These are phyloP conservation scores for Spergularia marina DNA, from an alignment of 148 eudicot genomes.

Conservation along the genomic window DNA sequence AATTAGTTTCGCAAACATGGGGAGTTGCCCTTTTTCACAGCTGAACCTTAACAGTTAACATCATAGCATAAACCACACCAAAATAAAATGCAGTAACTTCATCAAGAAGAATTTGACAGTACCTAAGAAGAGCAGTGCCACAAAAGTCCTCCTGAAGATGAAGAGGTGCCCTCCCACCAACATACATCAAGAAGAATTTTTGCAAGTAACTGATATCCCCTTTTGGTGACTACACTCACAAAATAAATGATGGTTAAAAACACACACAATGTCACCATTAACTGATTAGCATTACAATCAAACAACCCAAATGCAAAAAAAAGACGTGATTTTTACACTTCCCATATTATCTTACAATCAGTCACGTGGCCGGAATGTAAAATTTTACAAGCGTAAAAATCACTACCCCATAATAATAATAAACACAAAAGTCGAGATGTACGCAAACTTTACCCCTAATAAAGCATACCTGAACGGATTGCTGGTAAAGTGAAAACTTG, in stretches of 20 bases:
- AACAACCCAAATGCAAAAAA: too few relatives aligned
- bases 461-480: slow-evolving; percentile 75
- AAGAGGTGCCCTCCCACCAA: slow-evolving; percentile 91
- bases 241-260: too few relatives aligned
- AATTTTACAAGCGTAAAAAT: too few relatives aligned
- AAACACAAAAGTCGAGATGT: too few relatives aligned
- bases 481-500: slow-evolving; percentile 84
- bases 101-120: neutral
- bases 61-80: neutral
- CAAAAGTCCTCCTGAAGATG: slow-evolving; percentile 98
- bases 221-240: slow-evolving; percentile 77
- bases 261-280: too few relatives aligned
- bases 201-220: slow-evolving; percentile 95
- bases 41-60: neutral
- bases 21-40: too few relatives aligned
- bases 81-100: neutral
- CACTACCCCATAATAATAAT: too few relatives aligned
- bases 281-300: neutral
- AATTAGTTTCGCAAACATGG: too few relatives aligned
- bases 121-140: slow-evolving; percentile 97
- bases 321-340: too few relatives aligned
- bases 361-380: too few relatives aligned
- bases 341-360: too few relatives aligned
- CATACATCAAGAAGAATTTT: slow-evolving; percentile 93
- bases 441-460: too few relatives aligned